Base-by-base conservation (phyloP, 2,329 filamentous ascomycete genomes). In the Pyricularia sp. region DNA sequence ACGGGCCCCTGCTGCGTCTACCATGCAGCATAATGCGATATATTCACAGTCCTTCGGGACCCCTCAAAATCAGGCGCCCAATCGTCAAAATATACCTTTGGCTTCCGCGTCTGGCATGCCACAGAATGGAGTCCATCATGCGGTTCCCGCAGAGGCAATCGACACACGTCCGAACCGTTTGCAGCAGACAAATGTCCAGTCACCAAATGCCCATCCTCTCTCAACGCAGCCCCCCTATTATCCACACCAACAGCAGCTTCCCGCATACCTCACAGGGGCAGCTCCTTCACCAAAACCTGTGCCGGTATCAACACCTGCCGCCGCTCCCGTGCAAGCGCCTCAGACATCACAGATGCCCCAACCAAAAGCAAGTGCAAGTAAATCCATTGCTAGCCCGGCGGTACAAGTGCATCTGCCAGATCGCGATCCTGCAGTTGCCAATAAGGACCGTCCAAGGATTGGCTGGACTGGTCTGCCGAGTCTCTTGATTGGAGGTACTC, bases 381-480 rank as follows among this genome's bases (percentile, higher is more conserved):
- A 63, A 28, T 1, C 26, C 26, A 17, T 26, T 9, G 25, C 14
- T 30, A 25, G 12, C 14, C 59, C 59, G 14, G 14, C 23, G 10
- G 12, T 63, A n/a, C 42, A 30, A 7, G 11, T 58, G 17, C 66
- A 68, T 30, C 59, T 68, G 17, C 67, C 59, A 4, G 67, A 64
- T 12, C 59, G 67, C 5, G 67, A 68, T 55, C 58, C 33, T 20
- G 20, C n/a, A 1, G 67, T 68, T 17, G 67, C 67, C 14, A 61
- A 28, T 5, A 64, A 64, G 59, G 42, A 50, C 25, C 58, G 58
- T 5, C 58, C 30, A 14, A 20, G 33, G 33, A 30, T 68, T 30
- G 30, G n/a, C 25, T 68, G 55, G 67, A 50, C 30, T 14, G 67
- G 67, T n/a, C 42, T 68, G 67, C 59, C 59, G 12, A 68, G 64